Base-by-base conservation (phyloP, 306 rosid genomes). In the Lablab purpureus region DNA sequence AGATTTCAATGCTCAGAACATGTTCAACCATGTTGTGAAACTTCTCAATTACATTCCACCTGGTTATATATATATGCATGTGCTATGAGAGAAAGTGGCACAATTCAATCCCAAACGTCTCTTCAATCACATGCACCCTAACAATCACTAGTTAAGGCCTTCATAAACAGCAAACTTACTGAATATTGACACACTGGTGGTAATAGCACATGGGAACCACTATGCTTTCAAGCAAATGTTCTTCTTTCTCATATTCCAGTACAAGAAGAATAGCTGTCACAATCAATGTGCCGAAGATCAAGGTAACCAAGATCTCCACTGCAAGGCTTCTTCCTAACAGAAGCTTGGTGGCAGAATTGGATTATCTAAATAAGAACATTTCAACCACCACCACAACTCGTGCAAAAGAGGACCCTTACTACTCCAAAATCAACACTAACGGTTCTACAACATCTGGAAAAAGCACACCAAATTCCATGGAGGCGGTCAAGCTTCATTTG, bases 401-500 rank as follows among this genome's bases (percentile, higher is more conserved):
- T n/a, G 40, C 46, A 15, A 74, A 77, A 21, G 46, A 69, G 70
- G 69, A 79, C 27, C 65, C 56, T 46, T 54, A 28, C 58, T 7
- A 46, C 47, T 69, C 66, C 40, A 12, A 47, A 13, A 51, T 18
- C 76, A 56, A 12, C 47, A 81, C 34, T 13, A 25, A 51, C 19
- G 28, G 0, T 78, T 66, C 75, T 7, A 17, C 50, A 15, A 6
- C 28, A 59, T 64, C 50, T 6, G 67, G 63, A 36, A 15, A 1
- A 55, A 36, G 50, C 21, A 54, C 36, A 10, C 51, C 60, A 36
- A 66, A 66, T 12, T 73, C 79, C 17, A 75, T 59, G 70, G 89
- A 80, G 66, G 37, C 63, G 56, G 71, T 55, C 34, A 86, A 90
- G 87, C 79, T 94, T 67, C 85, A 86, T 65, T 65, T 88, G 62